Conservation (phyloP, 768 basidiomycete species). For the Leccinum longicurvipes region DNA sequence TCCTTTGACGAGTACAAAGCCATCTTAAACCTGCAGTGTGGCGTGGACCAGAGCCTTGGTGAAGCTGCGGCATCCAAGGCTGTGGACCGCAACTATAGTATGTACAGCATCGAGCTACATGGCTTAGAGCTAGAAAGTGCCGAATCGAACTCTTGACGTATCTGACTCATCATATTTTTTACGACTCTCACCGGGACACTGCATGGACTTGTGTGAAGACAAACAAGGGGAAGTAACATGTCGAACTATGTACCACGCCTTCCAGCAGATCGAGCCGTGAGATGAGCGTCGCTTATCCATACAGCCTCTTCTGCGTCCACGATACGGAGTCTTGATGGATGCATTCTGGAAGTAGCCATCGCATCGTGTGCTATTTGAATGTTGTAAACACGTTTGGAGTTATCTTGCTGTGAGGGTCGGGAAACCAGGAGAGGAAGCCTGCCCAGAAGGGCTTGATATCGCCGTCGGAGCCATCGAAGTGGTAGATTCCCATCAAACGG, state of each 20-base stretch:
- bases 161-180: constrained; percentile 13
- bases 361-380: constrained; percentile 34
- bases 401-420: constrained; percentile 5
- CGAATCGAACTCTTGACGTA: constrained; percentile 31
- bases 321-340: constrained; percentile 18
- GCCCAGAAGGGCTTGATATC: constrained; percentile 59
- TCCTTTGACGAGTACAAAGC: constrained; percentile 91
- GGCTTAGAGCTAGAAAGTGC: constrained; percentile 62
- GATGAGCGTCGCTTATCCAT: constrained; percentile 31
- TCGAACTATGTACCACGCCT: not conserved
- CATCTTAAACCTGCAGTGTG: constrained; percentile 88
- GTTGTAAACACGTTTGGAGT: constrained; percentile 20
- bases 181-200: constrained; percentile 2
- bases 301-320: constrained; percentile 31
- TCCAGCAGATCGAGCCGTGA: not conserved
- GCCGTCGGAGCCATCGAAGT: constrained; percentile 39
- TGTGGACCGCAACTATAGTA: constrained; percentile 70
- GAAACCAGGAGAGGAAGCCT: constrained; percentile 56
- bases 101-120: constrained; percentile 89
- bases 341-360: constrained; percentile 16
- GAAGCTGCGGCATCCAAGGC: constrained; percentile 51
- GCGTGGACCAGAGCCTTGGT: constrained; percentile 61
- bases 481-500: constrained; percentile 19
- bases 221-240: no score
- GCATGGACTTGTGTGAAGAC: not conserved